These are phyloP conservation scores for Zoysia matrella DNA, from an alignment of 202 grass and related monocot genomes.

Conservation along the genomic window DNA sequence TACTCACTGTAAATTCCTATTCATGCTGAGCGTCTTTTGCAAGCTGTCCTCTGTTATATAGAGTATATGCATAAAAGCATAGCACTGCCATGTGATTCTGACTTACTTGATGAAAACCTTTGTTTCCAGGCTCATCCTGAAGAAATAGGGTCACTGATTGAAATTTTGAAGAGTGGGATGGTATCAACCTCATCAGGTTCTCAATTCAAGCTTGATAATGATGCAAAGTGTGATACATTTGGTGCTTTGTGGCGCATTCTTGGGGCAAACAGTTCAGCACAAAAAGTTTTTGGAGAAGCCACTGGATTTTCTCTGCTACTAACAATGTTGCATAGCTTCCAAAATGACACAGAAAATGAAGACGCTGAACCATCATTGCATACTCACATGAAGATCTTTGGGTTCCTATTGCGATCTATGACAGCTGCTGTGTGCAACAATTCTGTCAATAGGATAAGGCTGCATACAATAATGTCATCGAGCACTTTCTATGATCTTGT, in stretches of 20 bases:
- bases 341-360: slow-evolving; percentile 59
- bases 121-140: slow-evolving; percentile 91
- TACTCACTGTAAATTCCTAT: slow-evolving; percentile 31
- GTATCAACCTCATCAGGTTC: slow-evolving; percentile 84
- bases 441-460: slow-evolving; percentile 85
- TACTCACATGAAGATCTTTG: slow-evolving; percentile 82
- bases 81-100: slow-evolving; percentile 18
- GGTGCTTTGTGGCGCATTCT: slow-evolving; percentile 97
- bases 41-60: background rate
- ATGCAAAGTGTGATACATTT: slow-evolving; percentile 88
- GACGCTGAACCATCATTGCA: slow-evolving; percentile 58
- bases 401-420: slow-evolving; percentile 86
- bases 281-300: slow-evolving; percentile 96
- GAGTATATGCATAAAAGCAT: background rate
- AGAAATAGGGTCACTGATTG: slow-evolving; percentile 88
- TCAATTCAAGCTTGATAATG: slow-evolving; percentile 91
- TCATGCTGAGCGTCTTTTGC: slow-evolving; percentile 30
- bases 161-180: slow-evolving; percentile 97
- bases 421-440: slow-evolving; percentile 94
- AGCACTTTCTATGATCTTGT: slow-evolving; percentile 96
- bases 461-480: slow-evolving; percentile 83
- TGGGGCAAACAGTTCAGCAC: slow-evolving; percentile 81
- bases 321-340: slow-evolving; percentile 88
- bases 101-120: slow-evolving; percentile 36
- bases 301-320: slow-evolving; percentile 96